Conservation (phyloP, 129 eudicot genomes). For the Flaveria trinervia region DNA sequence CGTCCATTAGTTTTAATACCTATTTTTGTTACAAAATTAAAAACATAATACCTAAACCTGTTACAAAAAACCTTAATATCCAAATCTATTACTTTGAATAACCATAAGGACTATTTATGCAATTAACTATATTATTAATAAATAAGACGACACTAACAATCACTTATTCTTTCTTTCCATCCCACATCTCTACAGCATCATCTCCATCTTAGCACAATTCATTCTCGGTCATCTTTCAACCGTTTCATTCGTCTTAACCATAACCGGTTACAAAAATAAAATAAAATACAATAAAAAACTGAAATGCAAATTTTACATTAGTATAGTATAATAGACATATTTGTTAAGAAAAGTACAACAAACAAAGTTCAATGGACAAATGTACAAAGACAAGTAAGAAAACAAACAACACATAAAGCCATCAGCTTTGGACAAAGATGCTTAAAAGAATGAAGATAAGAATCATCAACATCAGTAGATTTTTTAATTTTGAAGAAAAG, state of each 20-base stretch:
- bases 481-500: background rate
- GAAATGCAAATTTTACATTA: background rate
- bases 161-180: background rate
- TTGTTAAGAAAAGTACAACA: constrained; percentile 18
- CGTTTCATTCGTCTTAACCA: background rate
- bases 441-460: constrained; percentile 26
- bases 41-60: too few species aligned
- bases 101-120: too few species aligned
- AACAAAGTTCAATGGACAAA: constrained; percentile 33
- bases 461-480: constrained; percentile 17
- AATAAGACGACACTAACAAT: background rate
- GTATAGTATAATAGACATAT: constrained; percentile 1
- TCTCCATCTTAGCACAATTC: too few species aligned
- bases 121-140: background rate
- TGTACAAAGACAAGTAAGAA: constrained; percentile 33
- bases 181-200: too few species aligned
- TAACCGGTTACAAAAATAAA: background rate
- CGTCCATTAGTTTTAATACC: too few species aligned
- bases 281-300: background rate
- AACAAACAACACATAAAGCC: constrained; percentile 28
- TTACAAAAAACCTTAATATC: too few species aligned
- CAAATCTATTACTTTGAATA: too few species aligned
- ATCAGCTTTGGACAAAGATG: constrained; percentile 30
- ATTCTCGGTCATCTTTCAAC: too few species aligned
- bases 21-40: too few species aligned